Percentiles rank a stretch among this genome's conserved stretches.
phyloP scores from a whole-genome alignment of 768 basidiomycete species.

The Fomitopsis pulvina region DNA sequence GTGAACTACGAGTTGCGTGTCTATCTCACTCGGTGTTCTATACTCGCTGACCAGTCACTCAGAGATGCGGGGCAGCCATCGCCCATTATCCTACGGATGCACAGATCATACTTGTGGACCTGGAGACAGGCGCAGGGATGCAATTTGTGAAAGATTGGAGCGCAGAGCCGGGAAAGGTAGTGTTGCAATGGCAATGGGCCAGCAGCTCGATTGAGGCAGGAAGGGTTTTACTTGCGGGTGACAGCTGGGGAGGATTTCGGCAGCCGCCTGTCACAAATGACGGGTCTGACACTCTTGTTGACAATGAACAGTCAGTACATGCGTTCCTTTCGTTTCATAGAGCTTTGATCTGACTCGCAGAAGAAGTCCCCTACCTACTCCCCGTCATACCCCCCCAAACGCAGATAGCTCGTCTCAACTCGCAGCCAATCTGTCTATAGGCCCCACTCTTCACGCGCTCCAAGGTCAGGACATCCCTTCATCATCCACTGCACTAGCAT shows the following conservation, averaged over 20 bases:
- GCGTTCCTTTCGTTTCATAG: slow-evolving; percentile 10
- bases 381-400: slow-evolving; percentile 43
- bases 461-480: not conserved
- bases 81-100: slow-evolving; percentile 45
- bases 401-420: not conserved
- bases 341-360: slow-evolving; percentile 4
- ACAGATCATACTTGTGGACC: slow-evolving; percentile 53
- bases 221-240: slow-evolving; percentile 37
- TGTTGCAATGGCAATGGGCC: slow-evolving; percentile 52
- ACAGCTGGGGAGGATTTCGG: slow-evolving; percentile 24
- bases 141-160: slow-evolving; percentile 57
- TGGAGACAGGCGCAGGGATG: slow-evolving; percentile 42
- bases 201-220: slow-evolving; percentile 36
- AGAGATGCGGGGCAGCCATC: slow-evolving; percentile 54
- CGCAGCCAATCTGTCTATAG: not conserved
- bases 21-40: not conserved
- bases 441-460: not conserved
- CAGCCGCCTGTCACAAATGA: not conserved
- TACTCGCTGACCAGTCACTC: not conserved
- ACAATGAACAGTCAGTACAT: slow-evolving; percentile 37
- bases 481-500: not conserved
- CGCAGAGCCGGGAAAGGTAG: slow-evolving; percentile 37
- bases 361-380: slow-evolving; percentile 61
- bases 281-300: slow-evolving; percentile 9
- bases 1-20: slow-evolving; percentile 20